Evolutionary conservation across 2,329 filamentous ascomycete species (phyloP), one percentile per base, ranked within the genome.

Genomic region (Nakataea oryzae): DNA sequence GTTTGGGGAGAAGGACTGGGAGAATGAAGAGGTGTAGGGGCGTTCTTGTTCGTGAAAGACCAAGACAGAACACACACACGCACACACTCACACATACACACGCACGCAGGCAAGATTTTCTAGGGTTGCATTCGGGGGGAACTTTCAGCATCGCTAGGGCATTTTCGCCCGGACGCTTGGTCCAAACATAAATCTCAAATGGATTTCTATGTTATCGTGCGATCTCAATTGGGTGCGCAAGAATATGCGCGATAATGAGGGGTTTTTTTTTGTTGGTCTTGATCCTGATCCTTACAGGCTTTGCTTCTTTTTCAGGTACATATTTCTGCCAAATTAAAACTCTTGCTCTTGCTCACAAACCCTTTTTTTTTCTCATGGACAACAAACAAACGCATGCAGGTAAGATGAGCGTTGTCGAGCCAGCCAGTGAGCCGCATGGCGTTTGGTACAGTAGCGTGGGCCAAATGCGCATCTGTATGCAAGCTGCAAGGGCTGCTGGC

Each of bases 1-100:
- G 75, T 87, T 83, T 74, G 79, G 76, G 55, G 84, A 87, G 69
- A 79, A 84, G 72, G 85, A 87, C 69, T 87, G 85, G 84, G 85
- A 87, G 72, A 85, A 86, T 67, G 85, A 87, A 69, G 84, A 86
- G 70, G 79, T 83, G 24, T 83, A 67, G 61, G 50, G 61, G 58
- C 26, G 47, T 56, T 55, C 11, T 13, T 28, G 26, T 27, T 21
- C 14, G 54, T 27, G 54, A 56, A 17, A 28, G 12, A 3, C 12
- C 4, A 26, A 28, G 54, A 56, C 12, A 28, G 13, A n/a, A n/a
- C n/a, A n/a, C n/a, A n/a, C n/a, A n/a, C n/a, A n/a, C n/a, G 41
- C 9, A 47, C 9, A 47, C 11, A 47, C 9, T 11, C 9, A 47
- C 11, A 47, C 41, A 21, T 11, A n/a, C n/a, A n/a, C n/a, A n/a